A percentile compares a stretch with the other conserved stretches of the same genome.
These are phyloP conservation scores for Alternaria sp. DNA, from an alignment of 2,329 filamentous ascomycete genomes.

Conservation along the genomic window DNA sequence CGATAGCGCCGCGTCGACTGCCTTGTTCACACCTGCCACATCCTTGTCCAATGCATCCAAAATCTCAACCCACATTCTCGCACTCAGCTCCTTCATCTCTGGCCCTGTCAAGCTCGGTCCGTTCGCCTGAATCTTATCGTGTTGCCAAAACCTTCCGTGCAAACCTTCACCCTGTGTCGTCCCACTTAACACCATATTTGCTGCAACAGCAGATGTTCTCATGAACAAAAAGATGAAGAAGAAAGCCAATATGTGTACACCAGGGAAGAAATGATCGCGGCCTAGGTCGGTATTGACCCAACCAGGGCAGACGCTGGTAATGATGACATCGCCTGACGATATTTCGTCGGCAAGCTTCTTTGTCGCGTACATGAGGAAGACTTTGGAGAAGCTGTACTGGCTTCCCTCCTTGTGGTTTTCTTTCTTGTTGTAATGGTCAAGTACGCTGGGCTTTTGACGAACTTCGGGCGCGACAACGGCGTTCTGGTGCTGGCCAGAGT, in stretches of 20 bases:
- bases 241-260: conserved; percentile 31
- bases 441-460: conserved; percentile 32
- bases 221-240: conserved; percentile 34
- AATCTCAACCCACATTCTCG: conserved; percentile 47
- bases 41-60: conserved; percentile 41
- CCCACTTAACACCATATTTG: conserved; percentile 45
- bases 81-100: conserved; percentile 41
- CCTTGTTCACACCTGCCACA: conserved; percentile 28
- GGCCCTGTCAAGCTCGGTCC: conserved; percentile 39
- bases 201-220: conserved; percentile 39
- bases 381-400: conserved; percentile 46
- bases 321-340: conserved; percentile 42
- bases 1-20: conserved; percentile 17
- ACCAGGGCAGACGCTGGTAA: conserved; percentile 50
- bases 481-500: conserved; percentile 41
- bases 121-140: conserved; percentile 44
- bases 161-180: conserved; percentile 43
- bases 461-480: conserved; percentile 35
- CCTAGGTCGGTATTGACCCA: conserved; percentile 40
- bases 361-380: conserved; percentile 48
- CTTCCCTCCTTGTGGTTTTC: conserved; percentile 35
- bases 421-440: conserved; percentile 40
- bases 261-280: conserved; percentile 42
- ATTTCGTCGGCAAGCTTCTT: conserved; percentile 37
- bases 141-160: conserved; percentile 49